Conservation (phyloP, 2,329 filamentous ascomycete species). For the Amesomyces nigricolor region DNA sequence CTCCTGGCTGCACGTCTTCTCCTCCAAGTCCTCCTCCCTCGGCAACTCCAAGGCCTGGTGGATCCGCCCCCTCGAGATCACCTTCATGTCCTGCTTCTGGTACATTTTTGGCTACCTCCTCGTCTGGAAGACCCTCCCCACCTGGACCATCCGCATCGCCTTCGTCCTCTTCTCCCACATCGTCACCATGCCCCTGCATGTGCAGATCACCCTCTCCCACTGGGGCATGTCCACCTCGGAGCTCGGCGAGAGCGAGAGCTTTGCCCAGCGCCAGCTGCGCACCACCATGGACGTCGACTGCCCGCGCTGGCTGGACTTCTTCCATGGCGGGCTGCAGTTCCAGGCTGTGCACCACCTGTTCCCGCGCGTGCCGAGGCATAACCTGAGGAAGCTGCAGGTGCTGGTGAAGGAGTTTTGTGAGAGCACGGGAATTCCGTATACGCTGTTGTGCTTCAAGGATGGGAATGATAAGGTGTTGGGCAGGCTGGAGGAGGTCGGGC, state of each 20-base stretch:
- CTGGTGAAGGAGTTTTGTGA: slow-evolving; percentile 76
- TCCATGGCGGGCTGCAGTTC: slow-evolving; percentile 85
- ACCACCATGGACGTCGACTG: slow-evolving; percentile 94
- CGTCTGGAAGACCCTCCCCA: slow-evolving; percentile 66
- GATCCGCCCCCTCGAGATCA: slow-evolving; percentile 39
- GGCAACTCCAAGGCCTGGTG: slow-evolving; percentile 59
- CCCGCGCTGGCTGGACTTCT: slow-evolving; percentile 79
- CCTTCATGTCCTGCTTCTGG: slow-evolving; percentile 74
- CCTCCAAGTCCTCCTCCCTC: slow-evolving; percentile 76
- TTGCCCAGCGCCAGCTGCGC: slow-evolving; percentile 83
- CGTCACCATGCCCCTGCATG: slow-evolving; percentile 73
- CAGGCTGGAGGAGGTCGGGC: slow-evolving; percentile 69
- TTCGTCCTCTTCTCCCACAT: slow-evolving; percentile 79
- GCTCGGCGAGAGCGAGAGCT: slow-evolving; percentile 76
- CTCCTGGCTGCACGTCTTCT: slow-evolving; percentile 73
- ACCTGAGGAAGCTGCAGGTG: slow-evolving; percentile 67
- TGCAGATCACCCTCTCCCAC: slow-evolving; percentile 87
- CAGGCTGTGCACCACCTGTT: slow-evolving; percentile 85
- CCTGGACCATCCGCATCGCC: slow-evolving; percentile 60
- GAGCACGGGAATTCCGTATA: slow-evolving; percentile 78
- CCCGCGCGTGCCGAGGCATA: slow-evolving; percentile 78
- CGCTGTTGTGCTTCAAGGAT: slow-evolving; percentile 76
- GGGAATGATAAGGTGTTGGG: slow-evolving; percentile 78
- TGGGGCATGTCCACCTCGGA: slow-evolving; percentile 92
- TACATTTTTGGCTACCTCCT: slow-evolving; percentile 62